Evolutionary conservation across 2,329 filamentous ascomycete genomes (phyloP), one percentile per base, ranked within the genome.

Genomic region (Chalaropsis ovoidea): DNA sequence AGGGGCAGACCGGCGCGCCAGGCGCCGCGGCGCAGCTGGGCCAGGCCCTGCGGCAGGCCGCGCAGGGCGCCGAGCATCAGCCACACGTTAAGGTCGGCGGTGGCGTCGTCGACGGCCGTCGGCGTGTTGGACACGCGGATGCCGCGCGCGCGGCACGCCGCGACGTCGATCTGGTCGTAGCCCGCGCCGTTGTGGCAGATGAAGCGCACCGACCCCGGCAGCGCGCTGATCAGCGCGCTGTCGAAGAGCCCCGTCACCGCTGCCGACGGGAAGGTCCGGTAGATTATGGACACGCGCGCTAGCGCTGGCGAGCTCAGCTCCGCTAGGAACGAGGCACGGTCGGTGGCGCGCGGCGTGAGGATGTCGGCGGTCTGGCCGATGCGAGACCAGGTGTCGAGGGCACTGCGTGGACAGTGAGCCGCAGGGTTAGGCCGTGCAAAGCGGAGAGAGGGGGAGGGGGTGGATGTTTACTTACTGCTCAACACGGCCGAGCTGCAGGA

Each of bases 111-210:
- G 54, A 91, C 88, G 35, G 88, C 87, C 0, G 82, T 86, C n/a
- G 89, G 90, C 0, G 88, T 86, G 75, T 95, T 94, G 69, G 88
- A 90, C 42, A 95, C 87, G 52, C 78, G 80, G 69, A 95, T 81
- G 27, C 78, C 78, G 64, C 83, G 84, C 0, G 78, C 77, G 10
- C 84, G 87, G 77, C 89, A 93, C 47, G 87, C 86, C 60, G 81
- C 74, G 8, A 92, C 79, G 73, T 92, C 86, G 69, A 95, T 80
- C 74, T 91, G 87, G 74, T 95, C 90, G 75, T 95, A 95, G 45
- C 91, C 91, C 65, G 90, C 89, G 68, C 89, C 86, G 70, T 84
- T 84, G 73, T 86, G 83, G 71, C 80, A 83, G 69, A 87, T 76
- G 70, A 82, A 86, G 68, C 76, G 77, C 54, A 86, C 73, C 17